phyloP scores from a whole-genome alignment of 2,329 filamentous ascomycete genomes.

The Lachnellula subtilissima region DNA sequence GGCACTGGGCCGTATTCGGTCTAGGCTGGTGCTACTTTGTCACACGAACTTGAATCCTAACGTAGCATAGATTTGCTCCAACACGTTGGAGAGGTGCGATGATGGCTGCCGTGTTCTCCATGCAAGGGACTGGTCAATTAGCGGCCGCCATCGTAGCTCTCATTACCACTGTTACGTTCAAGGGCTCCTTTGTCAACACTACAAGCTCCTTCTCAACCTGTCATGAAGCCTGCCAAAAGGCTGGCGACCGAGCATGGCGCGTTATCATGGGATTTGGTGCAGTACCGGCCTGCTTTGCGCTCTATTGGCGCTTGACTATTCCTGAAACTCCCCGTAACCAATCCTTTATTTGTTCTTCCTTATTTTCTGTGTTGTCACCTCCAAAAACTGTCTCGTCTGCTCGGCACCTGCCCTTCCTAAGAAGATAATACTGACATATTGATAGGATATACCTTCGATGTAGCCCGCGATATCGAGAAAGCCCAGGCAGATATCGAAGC shows the following conservation, averaged over 20 bases:
- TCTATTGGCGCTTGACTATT: conserved; percentile 84
- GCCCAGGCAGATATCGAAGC: conserved; percentile 67
- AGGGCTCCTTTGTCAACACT: conserved; percentile 42
- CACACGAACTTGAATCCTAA: not conserved
- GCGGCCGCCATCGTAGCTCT: conserved; percentile 65
- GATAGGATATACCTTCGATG: conserved; percentile 66
- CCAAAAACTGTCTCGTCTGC: too few species aligned
- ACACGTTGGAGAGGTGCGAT: conserved; percentile 78
- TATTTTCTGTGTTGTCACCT: too few species aligned
- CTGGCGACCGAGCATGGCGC: conserved; percentile 78
- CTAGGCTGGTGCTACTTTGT: too few species aligned
- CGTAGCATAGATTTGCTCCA: conserved; percentile 59
- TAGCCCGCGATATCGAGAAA: conserved; percentile 70
- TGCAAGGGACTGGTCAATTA: conserved; percentile 81
- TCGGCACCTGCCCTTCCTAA: too few species aligned
- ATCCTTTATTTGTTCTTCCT: too few species aligned
- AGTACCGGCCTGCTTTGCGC: conserved; percentile 68
- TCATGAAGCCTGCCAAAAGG: conserved; percentile 57
- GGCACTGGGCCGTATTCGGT: not conserved
- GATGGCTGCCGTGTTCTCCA: conserved; percentile 79
- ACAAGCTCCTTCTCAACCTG: conserved; percentile 47
- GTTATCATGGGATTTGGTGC: conserved; percentile 76
- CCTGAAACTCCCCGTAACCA: conserved; percentile 66
- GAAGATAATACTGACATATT: too few species aligned
- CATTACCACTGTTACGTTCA: conserved; percentile 62